Percentiles rank a stretch among this genome's conserved stretches.
These are phyloP conservation scores for Radiomyces spectabilis DNA, from an alignment of 192 early-diverging fungal species.

Conservation along the genomic window DNA sequence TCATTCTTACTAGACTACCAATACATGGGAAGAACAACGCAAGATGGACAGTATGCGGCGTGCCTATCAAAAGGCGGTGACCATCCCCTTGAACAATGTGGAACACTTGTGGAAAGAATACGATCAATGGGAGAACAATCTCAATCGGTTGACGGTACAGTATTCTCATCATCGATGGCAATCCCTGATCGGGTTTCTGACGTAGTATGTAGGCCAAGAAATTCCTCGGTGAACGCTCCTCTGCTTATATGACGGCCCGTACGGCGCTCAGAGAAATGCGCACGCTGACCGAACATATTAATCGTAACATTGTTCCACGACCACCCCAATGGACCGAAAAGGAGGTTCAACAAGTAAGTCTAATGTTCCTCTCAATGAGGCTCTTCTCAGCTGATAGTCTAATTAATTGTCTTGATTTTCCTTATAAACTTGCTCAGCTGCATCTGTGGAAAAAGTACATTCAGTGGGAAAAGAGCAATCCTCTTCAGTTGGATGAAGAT, in stretches of 20 bases:
- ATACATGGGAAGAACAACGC: constrained; percentile 85
- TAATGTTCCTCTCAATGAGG: too few species aligned
- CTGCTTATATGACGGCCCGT: constrained; percentile 92
- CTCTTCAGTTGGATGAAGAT: constrained; percentile 68
- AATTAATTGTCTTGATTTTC: background rate
- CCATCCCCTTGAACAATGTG: constrained; percentile 79
- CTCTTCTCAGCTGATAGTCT: background rate
- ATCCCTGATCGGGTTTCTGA: too few species aligned
- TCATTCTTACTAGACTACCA: constrained; percentile 34
- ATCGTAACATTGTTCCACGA: constrained; percentile 55
- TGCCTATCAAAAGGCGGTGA: constrained; percentile 79
- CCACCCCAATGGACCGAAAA: constrained; percentile 77
- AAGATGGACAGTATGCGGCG: constrained; percentile 80
- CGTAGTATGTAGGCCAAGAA: constrained; percentile 82
- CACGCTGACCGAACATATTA: constrained; percentile 70
- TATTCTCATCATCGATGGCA: too few species aligned
- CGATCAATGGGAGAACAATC: constrained; percentile 82
- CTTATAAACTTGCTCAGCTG: constrained; percentile 31
- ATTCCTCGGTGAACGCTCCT: constrained; percentile 73
- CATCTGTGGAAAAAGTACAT: constrained; percentile 83
- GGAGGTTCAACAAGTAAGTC: constrained; percentile 48
- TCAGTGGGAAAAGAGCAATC: constrained; percentile 86
- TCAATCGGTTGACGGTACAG: constrained; percentile 78
- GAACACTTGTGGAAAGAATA: constrained; percentile 95
- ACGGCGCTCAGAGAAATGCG: constrained; percentile 77